These are phyloP conservation scores for Clarireedia monteithiana DNA, from an alignment of 2,329 filamentous ascomycete genomes.

Conservation along the genomic window DNA sequence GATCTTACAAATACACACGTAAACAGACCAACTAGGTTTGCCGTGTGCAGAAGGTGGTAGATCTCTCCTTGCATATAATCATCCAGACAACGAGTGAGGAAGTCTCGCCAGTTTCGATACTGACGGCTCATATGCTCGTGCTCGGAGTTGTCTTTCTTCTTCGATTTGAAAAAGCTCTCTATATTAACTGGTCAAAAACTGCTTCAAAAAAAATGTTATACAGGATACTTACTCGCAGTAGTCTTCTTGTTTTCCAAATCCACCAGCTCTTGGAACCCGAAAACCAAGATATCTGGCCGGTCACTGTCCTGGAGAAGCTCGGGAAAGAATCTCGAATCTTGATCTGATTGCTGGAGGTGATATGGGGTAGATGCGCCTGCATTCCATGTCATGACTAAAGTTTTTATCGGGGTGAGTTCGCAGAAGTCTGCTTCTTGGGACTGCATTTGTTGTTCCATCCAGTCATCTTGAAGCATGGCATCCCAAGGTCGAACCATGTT, in stretches of 20 bases:
- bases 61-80: conserved; percentile 74
- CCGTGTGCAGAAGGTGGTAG: conserved; percentile 81
- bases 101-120: conserved; percentile 93
- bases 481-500: conserved; percentile 85
- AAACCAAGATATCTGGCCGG: conserved; percentile 83
- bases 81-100: conserved; percentile 73
- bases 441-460: conserved; percentile 88
- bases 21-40: conserved; percentile 87
- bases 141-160: conserved; percentile 72
- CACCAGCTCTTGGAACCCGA: conserved; percentile 97
- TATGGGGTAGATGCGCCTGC: conserved; percentile 91
- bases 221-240: conserved; percentile 63
- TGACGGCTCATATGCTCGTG: conserved; percentile 94
- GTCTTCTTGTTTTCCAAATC: conserved; percentile 96
- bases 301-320: conserved; percentile 69
- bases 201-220: background rate
- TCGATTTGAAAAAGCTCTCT: conserved; percentile 83
- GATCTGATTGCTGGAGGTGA: conserved; percentile 61
- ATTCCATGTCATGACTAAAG: conserved; percentile 90
- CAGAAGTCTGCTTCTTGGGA: conserved; percentile 75
- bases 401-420: conserved; percentile 72
- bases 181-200: conserved; percentile 24
- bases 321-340: conserved; percentile 71
- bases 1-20: conserved; percentile 92
- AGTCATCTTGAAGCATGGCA: conserved; percentile 86